These are phyloP conservation scores for Schizothecium vesticola DNA, from an alignment of 495 filamentous ascomycete species.

Conservation along the genomic window DNA sequence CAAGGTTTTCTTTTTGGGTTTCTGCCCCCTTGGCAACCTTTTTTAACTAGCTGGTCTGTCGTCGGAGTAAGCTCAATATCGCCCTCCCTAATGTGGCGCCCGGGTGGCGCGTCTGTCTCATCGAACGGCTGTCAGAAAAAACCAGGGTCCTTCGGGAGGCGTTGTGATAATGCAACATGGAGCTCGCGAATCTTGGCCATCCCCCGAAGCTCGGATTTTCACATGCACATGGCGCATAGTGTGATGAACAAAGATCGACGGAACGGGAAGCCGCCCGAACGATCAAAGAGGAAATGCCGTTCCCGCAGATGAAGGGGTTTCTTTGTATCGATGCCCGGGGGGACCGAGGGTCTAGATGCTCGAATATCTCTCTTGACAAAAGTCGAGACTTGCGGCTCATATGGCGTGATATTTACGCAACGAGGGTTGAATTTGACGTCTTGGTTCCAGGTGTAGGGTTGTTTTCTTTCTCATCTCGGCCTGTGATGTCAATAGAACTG, in stretches of 20 bases:
- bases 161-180: neutral
- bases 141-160: neutral
- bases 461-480: neutral
- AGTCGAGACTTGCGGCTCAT: neutral
- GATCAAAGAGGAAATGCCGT: neutral
- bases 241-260: neutral
- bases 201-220: neutral
- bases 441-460: neutral
- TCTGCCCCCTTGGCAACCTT: neutral
- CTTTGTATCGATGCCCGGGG: neutral
- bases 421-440: neutral
- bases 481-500: neutral
- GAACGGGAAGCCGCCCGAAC: neutral
- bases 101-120: neutral
- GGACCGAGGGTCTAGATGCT: neutral
- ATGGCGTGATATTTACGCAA: neutral
- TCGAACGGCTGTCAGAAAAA: neutral
- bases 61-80: neutral
- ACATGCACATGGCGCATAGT: neutral
- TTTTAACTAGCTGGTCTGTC: neutral
- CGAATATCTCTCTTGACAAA: neutral
- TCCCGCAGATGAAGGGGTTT: neutral
- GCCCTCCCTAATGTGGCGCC: neutral
- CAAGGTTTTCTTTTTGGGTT: neutral
- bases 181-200: neutral